Evolutionary conservation across 257 asterid species (phyloP).

Genomic region (Rehmannia glutinosa): DNA sequence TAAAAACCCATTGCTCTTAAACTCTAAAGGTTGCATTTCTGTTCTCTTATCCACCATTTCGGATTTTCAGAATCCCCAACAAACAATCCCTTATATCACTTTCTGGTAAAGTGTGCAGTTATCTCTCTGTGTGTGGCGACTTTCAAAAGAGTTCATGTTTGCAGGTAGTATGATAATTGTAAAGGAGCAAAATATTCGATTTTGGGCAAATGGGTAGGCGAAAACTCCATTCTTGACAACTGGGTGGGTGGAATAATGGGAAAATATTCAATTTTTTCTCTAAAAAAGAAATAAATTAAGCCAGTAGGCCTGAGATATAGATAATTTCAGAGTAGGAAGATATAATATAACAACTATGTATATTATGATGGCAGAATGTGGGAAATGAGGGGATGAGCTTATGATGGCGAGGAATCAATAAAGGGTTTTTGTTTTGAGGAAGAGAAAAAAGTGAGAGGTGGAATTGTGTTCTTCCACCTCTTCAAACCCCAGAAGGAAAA

Average conservation of each 20-base stretch:
- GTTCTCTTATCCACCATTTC: conserved; percentile 31
- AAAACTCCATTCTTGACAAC: conserved; percentile 34
- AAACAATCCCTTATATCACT: conserved; percentile 4
- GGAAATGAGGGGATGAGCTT: no score
- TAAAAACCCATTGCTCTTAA: conserved; percentile 39
- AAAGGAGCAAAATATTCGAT: conserved; percentile 28
- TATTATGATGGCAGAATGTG: no score
- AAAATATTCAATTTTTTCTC: background rate
- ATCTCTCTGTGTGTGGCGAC: no score
- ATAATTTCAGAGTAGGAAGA: no score
- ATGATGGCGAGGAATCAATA: no score
- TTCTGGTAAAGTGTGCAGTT: no score
- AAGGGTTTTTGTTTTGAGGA: no score
- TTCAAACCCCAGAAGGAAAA: conserved; percentile 26
- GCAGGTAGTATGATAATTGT: no score
- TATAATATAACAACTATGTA: no score
- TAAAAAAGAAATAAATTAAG: background rate
- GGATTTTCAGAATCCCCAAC: conserved; percentile 6
- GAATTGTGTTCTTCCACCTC: conserved; percentile 30
- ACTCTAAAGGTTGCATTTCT: conserved; percentile 43
- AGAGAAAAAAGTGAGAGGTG: conserved; percentile 26
- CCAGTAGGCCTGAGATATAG: background rate
- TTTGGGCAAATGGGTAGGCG: conserved; percentile 21
- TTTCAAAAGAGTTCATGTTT: conserved; percentile 18
- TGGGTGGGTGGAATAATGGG: conserved; percentile 6